phyloP scores from a whole-genome alignment of 2,329 filamentous ascomycete genomes.

The Monilinia polystroma region DNA sequence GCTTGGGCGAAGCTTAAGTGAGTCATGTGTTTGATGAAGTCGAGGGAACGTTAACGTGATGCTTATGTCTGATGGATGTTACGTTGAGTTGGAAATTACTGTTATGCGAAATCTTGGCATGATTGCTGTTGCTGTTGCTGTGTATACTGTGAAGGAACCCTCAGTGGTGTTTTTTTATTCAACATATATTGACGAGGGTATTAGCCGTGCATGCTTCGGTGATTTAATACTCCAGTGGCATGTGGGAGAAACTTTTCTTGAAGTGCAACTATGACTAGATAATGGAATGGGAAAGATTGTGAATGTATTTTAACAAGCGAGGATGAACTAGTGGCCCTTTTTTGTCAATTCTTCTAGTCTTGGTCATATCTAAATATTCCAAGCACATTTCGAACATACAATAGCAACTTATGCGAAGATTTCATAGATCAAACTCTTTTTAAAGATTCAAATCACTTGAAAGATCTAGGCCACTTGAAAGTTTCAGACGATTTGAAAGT shows the following conservation, averaged over 20 bases:
- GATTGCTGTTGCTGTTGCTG: neutral
- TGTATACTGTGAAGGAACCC: neutral
- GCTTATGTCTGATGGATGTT: slow-evolving; percentile 11
- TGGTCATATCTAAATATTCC: neutral
- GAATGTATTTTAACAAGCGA: neutral
- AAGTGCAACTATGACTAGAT: neutral
- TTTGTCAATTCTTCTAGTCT: neutral
- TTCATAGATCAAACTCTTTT: too few species aligned
- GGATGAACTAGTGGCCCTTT: neutral
- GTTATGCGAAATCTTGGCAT: neutral
- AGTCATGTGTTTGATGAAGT: neutral
- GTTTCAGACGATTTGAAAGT: too few species aligned
- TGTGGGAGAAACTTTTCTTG: neutral
- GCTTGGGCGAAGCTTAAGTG: neutral
- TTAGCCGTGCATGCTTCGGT: neutral
- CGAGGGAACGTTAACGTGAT: slow-evolving; percentile 3
- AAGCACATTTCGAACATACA: neutral
- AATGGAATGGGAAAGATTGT: neutral
- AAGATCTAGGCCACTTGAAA: too few species aligned
- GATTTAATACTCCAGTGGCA: neutral
- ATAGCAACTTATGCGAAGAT: too few species aligned
- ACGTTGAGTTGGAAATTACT: slow-evolving; percentile 5
- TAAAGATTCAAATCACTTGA: too few species aligned
- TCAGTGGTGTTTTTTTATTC: neutral
- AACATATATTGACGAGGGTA: neutral